Evolutionary conservation across 2,329 filamentous ascomycete species (phyloP), one percentile per base, ranked within the genome.

Genomic region (Coleophoma eucalyptorum): DNA sequence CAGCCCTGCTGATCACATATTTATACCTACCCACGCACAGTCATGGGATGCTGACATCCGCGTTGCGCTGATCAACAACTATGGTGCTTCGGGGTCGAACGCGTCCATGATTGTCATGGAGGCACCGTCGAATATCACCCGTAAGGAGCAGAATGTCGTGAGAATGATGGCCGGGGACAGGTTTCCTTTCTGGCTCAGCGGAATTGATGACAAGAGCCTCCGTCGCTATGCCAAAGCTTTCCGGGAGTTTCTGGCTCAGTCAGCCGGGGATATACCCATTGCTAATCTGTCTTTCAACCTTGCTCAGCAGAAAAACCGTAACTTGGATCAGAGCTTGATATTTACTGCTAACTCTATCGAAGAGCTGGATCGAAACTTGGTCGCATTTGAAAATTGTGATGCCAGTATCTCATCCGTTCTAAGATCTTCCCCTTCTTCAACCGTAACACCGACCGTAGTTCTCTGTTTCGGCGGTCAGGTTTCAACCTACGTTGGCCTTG

Each of bases 221-320:
- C 18, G 18, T 12, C 52, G 51, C 4, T 61, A 63, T 48, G 35
- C 49, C n/a, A 42, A 46, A 26, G 50, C 53, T 37, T 51, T 62
- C 6, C 33, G 42, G 10, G 15, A 19, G 20, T 50, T 49, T 12
- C 18, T 44, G 35, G 44, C 53, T 49, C 53, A 50, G 43, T 58
- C 55, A 40, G 50, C 53, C 53, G 46, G 49, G 53, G 20, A 57
- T 11, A 18, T 53, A 8, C 46, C 33, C 37, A 41, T 67, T 13
- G 49, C 59, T 0, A 59, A 69, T 21, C 1, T 72, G 3, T 57
- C 69, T 1, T 71, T 68, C 55, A 64, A 66, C 31, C 3, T 70
- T 1, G 51, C 49, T 20, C 61, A 61, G 1, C 63, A 69, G 43
- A 61, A 57, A 2, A 67, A 70, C 40, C 62, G 57, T 1, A 46